Percentiles rank a stretch among this genome's conserved stretches.
Conservation (phyloP, 176 grass and related monocot genomes). For the Aechmea fasciata region DNA sequence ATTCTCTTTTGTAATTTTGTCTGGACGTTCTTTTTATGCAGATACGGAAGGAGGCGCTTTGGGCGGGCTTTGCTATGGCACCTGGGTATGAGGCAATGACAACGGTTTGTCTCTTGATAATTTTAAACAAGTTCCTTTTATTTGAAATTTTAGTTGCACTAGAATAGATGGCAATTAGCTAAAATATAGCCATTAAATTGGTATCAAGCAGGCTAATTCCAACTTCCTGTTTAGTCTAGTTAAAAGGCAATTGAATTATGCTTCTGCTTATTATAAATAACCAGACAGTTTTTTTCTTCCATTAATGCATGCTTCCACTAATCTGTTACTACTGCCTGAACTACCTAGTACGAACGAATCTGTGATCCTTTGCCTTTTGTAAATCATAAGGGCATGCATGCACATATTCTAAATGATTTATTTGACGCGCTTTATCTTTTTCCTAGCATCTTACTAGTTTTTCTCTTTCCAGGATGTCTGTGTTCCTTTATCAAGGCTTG, state of each 20-base stretch:
- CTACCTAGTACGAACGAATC: too few relatives aligned
- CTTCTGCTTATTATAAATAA: too few relatives aligned
- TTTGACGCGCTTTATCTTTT: background rate
- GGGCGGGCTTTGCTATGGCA: constrained; percentile 93
- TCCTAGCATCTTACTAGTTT: constrained; percentile 7
- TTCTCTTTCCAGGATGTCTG: constrained; percentile 68
- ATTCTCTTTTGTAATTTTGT: background rate
- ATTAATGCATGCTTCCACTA: too few relatives aligned
- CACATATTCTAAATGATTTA: too few relatives aligned
- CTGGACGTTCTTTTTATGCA: constrained; percentile 22
- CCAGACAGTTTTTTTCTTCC: too few relatives aligned
- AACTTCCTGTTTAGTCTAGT: too few relatives aligned
- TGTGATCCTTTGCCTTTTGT: too few relatives aligned
- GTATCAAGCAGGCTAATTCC: too few relatives aligned
- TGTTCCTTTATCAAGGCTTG: constrained; percentile 88
- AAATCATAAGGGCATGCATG: too few relatives aligned
- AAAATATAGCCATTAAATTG: too few relatives aligned
- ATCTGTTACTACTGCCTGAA: too few relatives aligned
- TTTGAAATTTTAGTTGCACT: background rate
- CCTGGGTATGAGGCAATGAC: constrained; percentile 84
- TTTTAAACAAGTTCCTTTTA: constrained; percentile 5
- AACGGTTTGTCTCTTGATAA: constrained; percentile 56
- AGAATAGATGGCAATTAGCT: background rate
- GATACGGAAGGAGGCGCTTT: constrained; percentile 95
- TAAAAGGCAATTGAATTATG: too few relatives aligned